Percentiles rank a stretch among this genome's conserved stretches.
phyloP scores from a whole-genome alignment of 768 basidiomycete species.

The Tremella yokohamensis region DNA sequence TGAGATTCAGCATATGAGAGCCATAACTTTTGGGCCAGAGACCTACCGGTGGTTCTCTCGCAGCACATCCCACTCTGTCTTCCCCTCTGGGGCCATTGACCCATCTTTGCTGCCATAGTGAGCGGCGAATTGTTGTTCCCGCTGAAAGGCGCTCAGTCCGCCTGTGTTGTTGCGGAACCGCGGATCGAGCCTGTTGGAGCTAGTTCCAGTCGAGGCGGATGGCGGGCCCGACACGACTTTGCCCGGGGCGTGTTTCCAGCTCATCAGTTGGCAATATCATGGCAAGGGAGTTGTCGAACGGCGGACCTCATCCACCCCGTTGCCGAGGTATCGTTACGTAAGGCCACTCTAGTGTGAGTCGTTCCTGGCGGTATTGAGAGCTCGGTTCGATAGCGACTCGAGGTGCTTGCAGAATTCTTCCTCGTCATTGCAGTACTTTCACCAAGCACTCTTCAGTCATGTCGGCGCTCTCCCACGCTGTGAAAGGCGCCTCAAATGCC shows the following conservation, averaged over 20 bases:
- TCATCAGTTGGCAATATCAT: constrained; percentile 9
- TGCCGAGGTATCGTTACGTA: neutral
- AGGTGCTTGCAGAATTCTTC: too few species aligned
- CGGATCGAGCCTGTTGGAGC: constrained; percentile 6
- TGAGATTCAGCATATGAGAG: constrained; percentile 3
- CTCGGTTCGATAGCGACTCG: too few species aligned
- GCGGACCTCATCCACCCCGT: too few species aligned
- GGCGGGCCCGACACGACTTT: constrained; percentile 31
- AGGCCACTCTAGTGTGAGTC: too few species aligned
- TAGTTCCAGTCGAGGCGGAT: constrained; percentile 9
- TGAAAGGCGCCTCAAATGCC: too few species aligned
- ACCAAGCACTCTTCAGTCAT: too few species aligned
- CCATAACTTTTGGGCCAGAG: too few species aligned
- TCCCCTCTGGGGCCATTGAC: constrained; percentile 14
- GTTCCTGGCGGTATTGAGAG: too few species aligned
- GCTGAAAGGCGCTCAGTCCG: constrained; percentile 45
- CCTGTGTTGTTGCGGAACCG: constrained; percentile 43
- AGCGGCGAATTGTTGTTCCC: constrained; percentile 40
- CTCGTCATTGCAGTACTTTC: too few species aligned
- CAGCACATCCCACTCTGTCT: constrained; percentile 53
- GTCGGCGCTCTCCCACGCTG: too few species aligned
- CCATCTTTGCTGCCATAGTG: constrained; percentile 15
- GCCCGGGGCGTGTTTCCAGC: constrained; percentile 31
- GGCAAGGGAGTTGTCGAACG: too few species aligned
- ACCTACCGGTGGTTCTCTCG: constrained; percentile 53